Conservation (phyloP, 2,329 filamentous ascomycete species). For the Colletotrichum trifolii region DNA sequence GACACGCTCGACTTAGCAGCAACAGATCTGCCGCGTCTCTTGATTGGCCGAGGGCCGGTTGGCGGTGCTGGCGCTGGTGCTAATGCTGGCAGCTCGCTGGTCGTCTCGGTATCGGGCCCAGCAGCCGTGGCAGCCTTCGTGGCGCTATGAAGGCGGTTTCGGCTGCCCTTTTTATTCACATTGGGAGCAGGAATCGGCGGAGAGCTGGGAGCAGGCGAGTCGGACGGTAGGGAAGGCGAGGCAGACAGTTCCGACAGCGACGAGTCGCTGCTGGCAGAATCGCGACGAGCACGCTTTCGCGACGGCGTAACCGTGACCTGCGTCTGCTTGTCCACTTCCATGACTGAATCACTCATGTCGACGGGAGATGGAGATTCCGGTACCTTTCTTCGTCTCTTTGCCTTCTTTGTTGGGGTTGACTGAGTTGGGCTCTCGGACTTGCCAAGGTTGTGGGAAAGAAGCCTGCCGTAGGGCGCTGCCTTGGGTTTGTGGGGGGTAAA, state of each 20-base stretch:
- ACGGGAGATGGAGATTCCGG: constrained; percentile 24
- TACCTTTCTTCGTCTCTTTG: constrained; percentile 19
- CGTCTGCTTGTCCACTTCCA: constrained; percentile 16
- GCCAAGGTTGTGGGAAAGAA: constrained; percentile 56
- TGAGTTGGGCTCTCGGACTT: constrained; percentile 32
- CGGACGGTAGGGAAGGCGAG: constrained; percentile 43
- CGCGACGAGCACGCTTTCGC: constrained; percentile 48
- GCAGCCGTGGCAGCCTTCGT: constrained; percentile 36
- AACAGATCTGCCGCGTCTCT: constrained; percentile 52
- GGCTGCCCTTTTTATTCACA: constrained; percentile 29
- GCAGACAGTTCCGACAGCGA: constrained; percentile 53
- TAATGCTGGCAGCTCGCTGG: constrained; percentile 11
- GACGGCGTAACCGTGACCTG: constrained; percentile 44
- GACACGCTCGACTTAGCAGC: constrained; percentile 51
- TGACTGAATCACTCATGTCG: constrained; percentile 20
- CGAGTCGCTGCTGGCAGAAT: constrained; percentile 55
- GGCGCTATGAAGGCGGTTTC: constrained; percentile 37
- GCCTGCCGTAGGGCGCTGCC: constrained; percentile 60
- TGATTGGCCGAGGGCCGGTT: constrained; percentile 50
- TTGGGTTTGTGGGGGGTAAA: constrained; percentile 58
- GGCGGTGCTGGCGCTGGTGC: constrained; percentile 25
- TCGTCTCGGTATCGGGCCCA: constrained; percentile 37
- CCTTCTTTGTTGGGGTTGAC: constrained; percentile 33
- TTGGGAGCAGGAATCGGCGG: constrained; percentile 33
- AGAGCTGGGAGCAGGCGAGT: constrained; percentile 49